Base-by-base conservation (phyloP, 441 rosid species). In the Dalechampia spathulata region DNA sequence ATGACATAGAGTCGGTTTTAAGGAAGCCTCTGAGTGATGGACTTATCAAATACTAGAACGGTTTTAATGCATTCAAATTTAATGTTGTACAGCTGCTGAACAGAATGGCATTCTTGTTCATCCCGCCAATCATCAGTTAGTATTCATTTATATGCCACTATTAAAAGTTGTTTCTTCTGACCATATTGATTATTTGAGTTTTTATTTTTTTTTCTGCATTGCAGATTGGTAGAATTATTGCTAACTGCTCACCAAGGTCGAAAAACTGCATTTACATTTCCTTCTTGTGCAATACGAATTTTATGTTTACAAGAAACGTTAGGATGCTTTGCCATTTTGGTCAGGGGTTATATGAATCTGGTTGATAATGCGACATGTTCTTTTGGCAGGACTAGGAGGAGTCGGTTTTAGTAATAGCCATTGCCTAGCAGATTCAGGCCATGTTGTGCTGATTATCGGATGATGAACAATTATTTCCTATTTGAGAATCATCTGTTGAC, bases 21-120 rank as follows among this genome's bases (percentile, higher is more conserved):
- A 91, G 96, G 51, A 88, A 80, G 76, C 69, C 83, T 53, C 85
- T 78, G 58, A 68, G 74, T 70, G 62, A 74, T 57, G 90, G 87
- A 70, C 61, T 57, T 25, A 77, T 64, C 6, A 86, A 74, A 72
- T 83, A 86, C 73, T 80, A 71, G 69, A 54, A 55, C 26, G 5
- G 2, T 37, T 52, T 12, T 6, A 26, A 20, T 51, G 19, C 15
- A n/a, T n/a, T n/a, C n/a, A n/a, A n/a, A n/a, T 30, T 30, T 30
- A 8, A 8, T 30, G 8, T 30, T 8, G 8, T 30, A 4, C 34
- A 30, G 34, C 4, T 30, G 27, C 13, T 6, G 1, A 46, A 2
- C 40, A 15, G 25, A 41, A 21, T 6, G 30, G 4, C 42, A n/a
- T 50, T 49, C 37, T n/a, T 20, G 12, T 21, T 20, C 19, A 16